Evolutionary conservation across 768 basidiomycete species (phyloP), one percentile per base, ranked within the genome.

Genomic region (Pulveroboletus sp.): DNA sequence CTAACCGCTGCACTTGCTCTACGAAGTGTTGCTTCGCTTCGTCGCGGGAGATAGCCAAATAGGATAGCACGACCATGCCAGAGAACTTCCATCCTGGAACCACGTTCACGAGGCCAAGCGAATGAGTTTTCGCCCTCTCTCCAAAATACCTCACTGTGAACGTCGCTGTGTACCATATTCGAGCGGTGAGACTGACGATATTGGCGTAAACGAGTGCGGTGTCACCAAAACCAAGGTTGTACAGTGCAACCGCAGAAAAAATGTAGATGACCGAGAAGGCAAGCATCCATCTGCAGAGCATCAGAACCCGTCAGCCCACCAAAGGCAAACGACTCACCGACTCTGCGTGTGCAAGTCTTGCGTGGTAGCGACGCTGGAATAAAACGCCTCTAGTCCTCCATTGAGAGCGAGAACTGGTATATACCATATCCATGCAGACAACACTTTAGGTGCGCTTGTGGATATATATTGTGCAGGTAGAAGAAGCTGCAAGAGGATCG

Each of bases 321-420:
- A 31, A 53, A 22, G 24, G 6, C n/a, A 29, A 41, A 14, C 2
- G 22, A 61, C 76, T 47, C 47, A 79, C 76, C 81, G 73, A 58
- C 83, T 86, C 65, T 95, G 93, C 7, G 62, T 64, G 39, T 73
- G 79, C 10, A 99, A 68, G 64, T 93, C 85, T 2, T 67, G 58
- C 0, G 85, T 75, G 2, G 76, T 74, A 2, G 92, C 89, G 2
- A 85, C 83, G 47, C 89, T 86, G 3, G 88, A 81, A 57, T 95
- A 76, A 67, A 96, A 94, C 0, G 94, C 91, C 63, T 99, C 96
- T 16, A 95, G 71, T 0, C 89, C 80, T 2, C 96, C 96, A 62
- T 99, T 99, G 56, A 92, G 70, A 6, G 88, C 88, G 60, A 99
- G 77, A 19, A 88, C 77, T 1, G 96, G 96, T 56, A 98, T 85